Evolutionary conservation across 306 rosid species (phyloP), one percentile per base, ranked within the genome.

Genomic region (Glycyrrhiza uralensis): DNA sequence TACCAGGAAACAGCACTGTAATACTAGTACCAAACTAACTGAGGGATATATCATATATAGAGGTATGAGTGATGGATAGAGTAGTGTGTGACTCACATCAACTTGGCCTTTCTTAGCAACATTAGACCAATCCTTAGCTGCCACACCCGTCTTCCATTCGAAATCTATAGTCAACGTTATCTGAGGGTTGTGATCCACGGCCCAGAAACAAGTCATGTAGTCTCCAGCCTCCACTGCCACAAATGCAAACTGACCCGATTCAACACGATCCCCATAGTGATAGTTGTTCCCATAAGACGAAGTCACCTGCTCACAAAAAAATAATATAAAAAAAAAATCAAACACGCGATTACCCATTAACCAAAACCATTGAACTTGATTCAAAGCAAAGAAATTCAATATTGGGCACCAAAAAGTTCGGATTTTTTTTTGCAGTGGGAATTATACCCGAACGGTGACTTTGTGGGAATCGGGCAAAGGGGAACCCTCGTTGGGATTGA

Each of bases 61-160:
- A 33, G 55, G 26, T 33, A 32, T 4, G 35, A 75, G 51, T 23
- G 58, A 11, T 8, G 20, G 26, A 42, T 4, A 59, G 35, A 7
- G 35, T n/a, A n/a, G n/a, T n/a, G n/a, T n/a, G 68, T 59, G 4
- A 81, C 96, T 89, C 71, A 94, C 99, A 71, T 91, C 99, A 20
- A 94, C 91, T 69, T 89, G 62, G 42, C 99, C 96, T 72, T 91
- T 94, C 86, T 94, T 94, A 20, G 99, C 99, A 56, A 94, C 99
- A 77, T 79, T 91, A 59, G 90, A 67, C 99, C 99, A 91, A 72
- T 94, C 97, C 78, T 94, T 94, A 1, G 99, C 91, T 4, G 97
- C 92, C 6, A 94, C 90, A 23, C 99, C 99, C 1, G 96, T 84
- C 80, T 78, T 89, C 99, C 99, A 94, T 1, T 94, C 99, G 24